Conservation (phyloP, 1,284 basidiomycete genomes). For the Cutaneotrichosporon daszewskae region DNA sequence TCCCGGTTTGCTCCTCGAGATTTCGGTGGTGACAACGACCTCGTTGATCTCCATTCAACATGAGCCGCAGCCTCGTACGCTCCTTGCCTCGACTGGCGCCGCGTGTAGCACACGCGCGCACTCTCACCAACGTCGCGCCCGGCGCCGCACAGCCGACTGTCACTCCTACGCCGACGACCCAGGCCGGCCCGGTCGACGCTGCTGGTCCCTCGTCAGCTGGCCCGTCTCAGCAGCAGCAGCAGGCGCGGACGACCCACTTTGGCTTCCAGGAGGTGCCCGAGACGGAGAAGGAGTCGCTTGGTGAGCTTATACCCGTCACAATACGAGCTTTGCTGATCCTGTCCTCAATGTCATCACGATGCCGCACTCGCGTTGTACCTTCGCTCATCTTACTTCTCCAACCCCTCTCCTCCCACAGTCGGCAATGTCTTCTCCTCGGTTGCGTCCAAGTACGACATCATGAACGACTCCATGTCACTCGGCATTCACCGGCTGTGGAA, state of each 20-base stretch:
- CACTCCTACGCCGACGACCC: background rate
- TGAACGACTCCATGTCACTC: constrained; percentile 98
- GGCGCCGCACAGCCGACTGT: background rate
- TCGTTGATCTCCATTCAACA: constrained; percentile 1
- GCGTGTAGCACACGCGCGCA: constrained; percentile 9
- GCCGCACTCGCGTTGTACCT: background rate
- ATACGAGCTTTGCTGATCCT: background rate
- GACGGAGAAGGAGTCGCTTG: constrained; percentile 59
- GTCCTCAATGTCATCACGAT: background rate
- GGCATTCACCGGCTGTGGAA: constrained; percentile 98
- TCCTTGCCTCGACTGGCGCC: constrained; percentile 8
- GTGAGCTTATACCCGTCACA: constrained; percentile 29
- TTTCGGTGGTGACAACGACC: no score
- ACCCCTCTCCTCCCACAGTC: constrained; percentile 50
- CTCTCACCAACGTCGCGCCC: constrained; percentile 10
- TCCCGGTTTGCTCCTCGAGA: no score
- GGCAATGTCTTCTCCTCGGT: constrained; percentile 93
- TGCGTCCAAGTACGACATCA: constrained; percentile 90
- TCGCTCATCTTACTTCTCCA: background rate
- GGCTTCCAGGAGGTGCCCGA: constrained; percentile 84
- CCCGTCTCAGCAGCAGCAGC: background rate
- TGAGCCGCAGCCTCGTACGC: constrained; percentile 18
- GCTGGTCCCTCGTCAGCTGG: background rate
- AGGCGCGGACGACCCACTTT: constrained; percentile 66
- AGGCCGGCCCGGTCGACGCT: background rate